Evolutionary conservation across 805 yeast species (phyloP).

Genomic region (Kodamaea fukazawae): DNA sequence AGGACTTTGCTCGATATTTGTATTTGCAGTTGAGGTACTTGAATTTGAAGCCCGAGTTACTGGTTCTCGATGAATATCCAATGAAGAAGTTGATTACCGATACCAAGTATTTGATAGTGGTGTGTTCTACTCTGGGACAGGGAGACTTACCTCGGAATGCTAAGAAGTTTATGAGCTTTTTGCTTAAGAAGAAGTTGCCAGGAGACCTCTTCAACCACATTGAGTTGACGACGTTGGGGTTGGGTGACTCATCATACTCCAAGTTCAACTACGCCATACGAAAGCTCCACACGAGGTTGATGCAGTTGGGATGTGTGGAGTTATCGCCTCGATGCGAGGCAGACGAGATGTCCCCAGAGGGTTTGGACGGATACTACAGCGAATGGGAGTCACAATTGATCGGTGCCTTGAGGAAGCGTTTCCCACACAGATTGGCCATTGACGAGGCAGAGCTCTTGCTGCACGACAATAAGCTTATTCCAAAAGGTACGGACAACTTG

Average conservation of each 20-base stretch:
- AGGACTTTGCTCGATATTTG: slow-evolving; percentile 73
- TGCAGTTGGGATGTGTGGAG: slow-evolving; percentile 79
- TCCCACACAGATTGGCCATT: slow-evolving; percentile 23
- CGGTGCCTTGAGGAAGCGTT: slow-evolving; percentile 18
- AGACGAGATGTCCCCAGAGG: slow-evolving; percentile 79
- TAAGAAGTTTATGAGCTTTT: slow-evolving; percentile 66
- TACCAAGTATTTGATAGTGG: slow-evolving; percentile 46
- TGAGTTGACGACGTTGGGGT: slow-evolving; percentile 72
- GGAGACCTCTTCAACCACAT: slow-evolving; percentile 57
- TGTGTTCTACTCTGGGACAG: slow-evolving; percentile 93
- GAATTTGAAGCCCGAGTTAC: slow-evolving; percentile 47
- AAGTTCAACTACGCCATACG: slow-evolving; percentile 84
- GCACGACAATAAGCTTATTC: slow-evolving; percentile 14
- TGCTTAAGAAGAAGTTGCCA: slow-evolving; percentile 66
- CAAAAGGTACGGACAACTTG: slow-evolving; percentile 10
- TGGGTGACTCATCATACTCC: slow-evolving; percentile 92
- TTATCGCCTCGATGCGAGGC: slow-evolving; percentile 78
- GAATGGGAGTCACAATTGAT: slow-evolving; percentile 66
- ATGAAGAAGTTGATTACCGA: slow-evolving; percentile 50
- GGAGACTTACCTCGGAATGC: slow-evolving; percentile 88
- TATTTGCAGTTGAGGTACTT: slow-evolving; percentile 53
- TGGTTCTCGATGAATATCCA: slow-evolving; percentile 60
- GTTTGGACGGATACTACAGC: slow-evolving; percentile 71
- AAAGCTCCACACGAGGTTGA: slow-evolving; percentile 72
- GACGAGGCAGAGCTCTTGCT: slow-evolving; percentile 12